A percentile compares a stretch with the other conserved stretches of the same genome.
phyloP scores from a whole-genome alignment of 495 filamentous ascomycete species.

The Pseudomonodictys pantanalensis region DNA sequence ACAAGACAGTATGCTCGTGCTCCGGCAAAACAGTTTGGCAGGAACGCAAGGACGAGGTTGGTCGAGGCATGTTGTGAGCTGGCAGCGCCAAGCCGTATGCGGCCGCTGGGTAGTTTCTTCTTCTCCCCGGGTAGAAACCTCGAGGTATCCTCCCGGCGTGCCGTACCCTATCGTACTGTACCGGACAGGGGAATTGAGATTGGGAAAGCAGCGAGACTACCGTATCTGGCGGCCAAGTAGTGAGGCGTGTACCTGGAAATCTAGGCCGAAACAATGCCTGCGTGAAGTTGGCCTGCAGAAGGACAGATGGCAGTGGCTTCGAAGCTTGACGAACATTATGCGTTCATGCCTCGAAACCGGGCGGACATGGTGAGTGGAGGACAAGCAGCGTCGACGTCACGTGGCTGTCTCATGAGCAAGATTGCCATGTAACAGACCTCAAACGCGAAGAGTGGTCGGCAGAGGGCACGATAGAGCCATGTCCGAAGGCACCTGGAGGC shows the following conservation, averaged over 20 bases:
- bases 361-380: constrained; percentile 8
- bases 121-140: no score
- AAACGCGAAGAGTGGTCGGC: constrained; percentile 20
- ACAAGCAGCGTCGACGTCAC: constrained; percentile 21
- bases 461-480: not conserved
- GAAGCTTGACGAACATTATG: constrained; percentile 16
- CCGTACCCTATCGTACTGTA: no score
- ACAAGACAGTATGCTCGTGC: constrained; percentile 93
- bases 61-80: constrained; percentile 74
- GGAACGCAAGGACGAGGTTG: constrained; percentile 85
- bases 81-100: no score
- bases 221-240: not conserved
- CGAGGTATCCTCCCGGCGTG: no score
- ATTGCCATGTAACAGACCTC: constrained; percentile 35
- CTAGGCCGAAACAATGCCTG: constrained; percentile 29
- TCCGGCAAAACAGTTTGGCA: constrained; percentile 98
- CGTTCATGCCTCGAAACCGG: constrained; percentile 13
- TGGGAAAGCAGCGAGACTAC: no score
- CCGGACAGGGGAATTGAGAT: no score
- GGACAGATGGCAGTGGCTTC: constrained; percentile 28
- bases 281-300: constrained; percentile 22
- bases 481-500: constrained; percentile 7
- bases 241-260: constrained; percentile 18
- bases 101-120: no score
- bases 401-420: constrained; percentile 31